Percentiles rank a stretch among this genome's conserved stretches.
These are phyloP conservation scores for Claviceps sp. DNA, from an alignment of 2,329 filamentous ascomycete genomes.

Conservation along the genomic window DNA sequence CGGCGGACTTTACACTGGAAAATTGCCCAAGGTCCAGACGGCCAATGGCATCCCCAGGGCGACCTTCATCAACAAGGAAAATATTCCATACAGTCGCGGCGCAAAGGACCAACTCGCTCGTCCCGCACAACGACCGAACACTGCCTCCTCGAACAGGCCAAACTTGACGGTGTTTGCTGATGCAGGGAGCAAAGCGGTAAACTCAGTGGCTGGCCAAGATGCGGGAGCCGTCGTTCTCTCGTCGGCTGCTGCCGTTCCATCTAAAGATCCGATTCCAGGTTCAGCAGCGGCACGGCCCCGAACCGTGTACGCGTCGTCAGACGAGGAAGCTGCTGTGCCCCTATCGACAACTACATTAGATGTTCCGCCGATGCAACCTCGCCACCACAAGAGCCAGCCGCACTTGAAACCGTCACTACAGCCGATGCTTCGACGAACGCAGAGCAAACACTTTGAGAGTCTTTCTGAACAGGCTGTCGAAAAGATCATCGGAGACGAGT, in stretches of 20 bases:
- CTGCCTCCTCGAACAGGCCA: constrained; percentile 1
- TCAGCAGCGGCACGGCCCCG: constrained; percentile 1
- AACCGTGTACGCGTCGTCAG: constrained; percentile 1
- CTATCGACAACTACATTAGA: constrained; percentile 8
- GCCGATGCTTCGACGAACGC: constrained; percentile 27
- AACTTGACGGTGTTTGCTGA: neutral
- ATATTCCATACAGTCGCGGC: constrained; percentile 14
- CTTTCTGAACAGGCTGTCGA: constrained; percentile 7
- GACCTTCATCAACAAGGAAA: constrained; percentile 30
- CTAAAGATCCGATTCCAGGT: neutral
- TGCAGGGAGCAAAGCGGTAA: constrained; percentile 11
- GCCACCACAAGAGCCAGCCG: constrained; percentile 42
- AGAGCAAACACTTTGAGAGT: constrained; percentile 28
- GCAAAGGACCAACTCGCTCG: constrained; percentile 24
- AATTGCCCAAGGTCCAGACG: constrained; percentile 20
- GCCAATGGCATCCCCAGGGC: constrained; percentile 12
- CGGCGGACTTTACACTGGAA: constrained; percentile 19
- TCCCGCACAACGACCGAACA: constrained; percentile 20
- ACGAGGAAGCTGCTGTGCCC: constrained; percentile 2
- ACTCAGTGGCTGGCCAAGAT: constrained; percentile 5
- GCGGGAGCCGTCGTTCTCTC: neutral
- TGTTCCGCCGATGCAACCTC: constrained; percentile 21
- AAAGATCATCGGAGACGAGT: neutral
- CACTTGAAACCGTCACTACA: constrained; percentile 30
- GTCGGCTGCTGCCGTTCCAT: constrained; percentile 1